phyloP scores from a whole-genome alignment of 306 rosid genomes.

The Prunus campanulata region DNA sequence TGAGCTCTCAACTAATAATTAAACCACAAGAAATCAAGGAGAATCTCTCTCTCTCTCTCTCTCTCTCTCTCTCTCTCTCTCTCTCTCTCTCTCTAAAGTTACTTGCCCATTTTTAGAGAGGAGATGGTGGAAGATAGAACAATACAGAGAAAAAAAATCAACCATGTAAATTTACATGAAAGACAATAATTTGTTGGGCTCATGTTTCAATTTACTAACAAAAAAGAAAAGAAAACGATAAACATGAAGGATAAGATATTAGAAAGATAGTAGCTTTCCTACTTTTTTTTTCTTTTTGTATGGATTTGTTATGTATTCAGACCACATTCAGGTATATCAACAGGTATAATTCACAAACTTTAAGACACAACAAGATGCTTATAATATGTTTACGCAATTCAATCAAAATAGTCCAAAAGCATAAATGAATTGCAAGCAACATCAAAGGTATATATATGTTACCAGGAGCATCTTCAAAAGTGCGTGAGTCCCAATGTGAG shows the following conservation, averaged over 20 bases:
- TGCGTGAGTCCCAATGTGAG: slow-evolving; percentile 98
- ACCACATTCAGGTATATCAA: neutral
- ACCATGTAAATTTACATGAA: neutral
- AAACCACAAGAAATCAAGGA: neutral
- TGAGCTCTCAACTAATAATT: neutral
- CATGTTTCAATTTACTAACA: neutral
- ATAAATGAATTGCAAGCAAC: slow-evolving; percentile 9
- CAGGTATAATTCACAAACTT: neutral
- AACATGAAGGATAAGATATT: neutral
- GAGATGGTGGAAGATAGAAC: neutral
- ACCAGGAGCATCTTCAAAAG: slow-evolving; percentile 99
- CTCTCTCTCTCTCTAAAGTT: neutral
- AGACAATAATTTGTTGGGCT: neutral
- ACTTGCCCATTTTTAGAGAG: neutral
- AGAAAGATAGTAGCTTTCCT: neutral
- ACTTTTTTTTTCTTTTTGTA: neutral
- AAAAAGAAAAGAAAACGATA: neutral
- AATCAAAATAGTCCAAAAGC: slow-evolving; percentile 14
- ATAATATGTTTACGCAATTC: neutral
- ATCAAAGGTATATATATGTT: slow-evolving; percentile 24
- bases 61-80: neutral
- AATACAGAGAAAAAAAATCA: neutral
- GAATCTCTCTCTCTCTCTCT: neutral
- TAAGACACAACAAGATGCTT: neutral
- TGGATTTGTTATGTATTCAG: neutral